Base-by-base conservation (phyloP, 345 rosid genomes). In the Eucalyptus camaldulensis region DNA sequence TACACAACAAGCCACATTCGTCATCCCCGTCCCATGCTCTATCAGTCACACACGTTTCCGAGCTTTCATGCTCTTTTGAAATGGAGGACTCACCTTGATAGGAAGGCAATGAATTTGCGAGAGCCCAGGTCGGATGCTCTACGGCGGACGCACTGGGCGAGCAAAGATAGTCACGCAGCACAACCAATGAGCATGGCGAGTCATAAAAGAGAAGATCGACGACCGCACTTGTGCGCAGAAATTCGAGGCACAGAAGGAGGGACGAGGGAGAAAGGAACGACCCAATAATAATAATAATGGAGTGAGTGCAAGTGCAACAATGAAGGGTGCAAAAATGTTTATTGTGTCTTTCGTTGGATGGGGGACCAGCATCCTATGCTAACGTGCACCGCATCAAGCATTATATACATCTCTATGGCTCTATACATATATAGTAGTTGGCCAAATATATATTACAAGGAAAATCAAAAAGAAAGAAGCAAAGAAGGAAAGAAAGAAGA, bases 301-400 rank as follows among this genome's bases (percentile, higher is more conserved):
- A 69, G 89, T 37, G 85, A 67, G 60, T 33, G 45, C 49, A 40
- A 88, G 86, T 90, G 91, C 91, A 90, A 92, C 87, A 87, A 88
- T 88, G 91, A 90, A 76, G 92, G 88, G 91, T 89, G 90, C 89
- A 88, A 33, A 69, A 24, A 90, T 88, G 85, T 88, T 86, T 62
- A 33, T 31, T 83, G 88, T 44, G 88, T 60, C 67, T 80, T 76
- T 88, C 56, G 86, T 54, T 81, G 56, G 87, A 76, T 40, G 89
- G 90, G 90, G 87, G 88, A 87, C 88, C 88, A 95, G 92, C 86
- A 91, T 92, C 95, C 90, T 94, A 95, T 94, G 95, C 96, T 95
- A 97, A 95, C 95, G 92, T 96, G 97, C 95, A 95, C 95, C 95
- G 89, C 95, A 89, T 92, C 91, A 90, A 90, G 91, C 90, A 93